Evolutionary conservation across 345 rosid genomes (phyloP).

Genomic region (Noccaea bulbosa): DNA sequence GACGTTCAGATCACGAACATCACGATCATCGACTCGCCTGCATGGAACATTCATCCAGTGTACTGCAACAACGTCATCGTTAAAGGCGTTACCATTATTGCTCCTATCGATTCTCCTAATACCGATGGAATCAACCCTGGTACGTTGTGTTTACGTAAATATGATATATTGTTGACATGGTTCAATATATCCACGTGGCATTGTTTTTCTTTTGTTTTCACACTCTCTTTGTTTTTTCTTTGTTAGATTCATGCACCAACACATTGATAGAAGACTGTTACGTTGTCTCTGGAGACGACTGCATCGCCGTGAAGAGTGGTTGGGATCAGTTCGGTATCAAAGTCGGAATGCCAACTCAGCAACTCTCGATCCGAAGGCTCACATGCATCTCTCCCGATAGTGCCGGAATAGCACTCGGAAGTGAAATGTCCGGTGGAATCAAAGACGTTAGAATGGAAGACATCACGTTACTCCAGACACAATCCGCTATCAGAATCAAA

Average conservation of each 20-base stretch:
- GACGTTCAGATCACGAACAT: constrained; percentile 66
- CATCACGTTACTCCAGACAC: constrained; percentile 36
- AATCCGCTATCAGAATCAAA: constrained; percentile 43
- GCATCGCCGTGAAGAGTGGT: constrained; percentile 42
- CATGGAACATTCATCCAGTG: constrained; percentile 86
- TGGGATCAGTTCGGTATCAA: constrained; percentile 46
- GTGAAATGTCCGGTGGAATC: constrained; percentile 44
- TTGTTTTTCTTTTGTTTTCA: background rate
- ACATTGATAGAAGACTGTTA: constrained; percentile 44
- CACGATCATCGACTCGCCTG: constrained; percentile 74
- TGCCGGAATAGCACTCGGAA: constrained; percentile 41
- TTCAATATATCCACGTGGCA: background rate
- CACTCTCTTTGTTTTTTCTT: background rate
- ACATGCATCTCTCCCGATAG: constrained; percentile 43
- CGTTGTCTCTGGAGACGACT: constrained; percentile 45
- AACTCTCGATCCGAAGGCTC: constrained; percentile 38
- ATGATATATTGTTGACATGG: no score
- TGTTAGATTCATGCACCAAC: constrained; percentile 41
- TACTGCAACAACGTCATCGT: constrained; percentile 70
- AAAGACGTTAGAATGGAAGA: constrained; percentile 45
- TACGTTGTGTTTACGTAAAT: constrained; percentile 14
- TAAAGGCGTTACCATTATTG: constrained; percentile 69
- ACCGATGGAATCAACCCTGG: constrained; percentile 93
- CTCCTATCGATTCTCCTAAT: constrained; percentile 87
- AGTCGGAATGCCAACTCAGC: constrained; percentile 45